Percentiles rank a stretch among this genome's conserved stretches.
These are phyloP conservation scores for Ilyonectria sp. DNA, from an alignment of 2,329 filamentous ascomycete species.

Conservation along the genomic window DNA sequence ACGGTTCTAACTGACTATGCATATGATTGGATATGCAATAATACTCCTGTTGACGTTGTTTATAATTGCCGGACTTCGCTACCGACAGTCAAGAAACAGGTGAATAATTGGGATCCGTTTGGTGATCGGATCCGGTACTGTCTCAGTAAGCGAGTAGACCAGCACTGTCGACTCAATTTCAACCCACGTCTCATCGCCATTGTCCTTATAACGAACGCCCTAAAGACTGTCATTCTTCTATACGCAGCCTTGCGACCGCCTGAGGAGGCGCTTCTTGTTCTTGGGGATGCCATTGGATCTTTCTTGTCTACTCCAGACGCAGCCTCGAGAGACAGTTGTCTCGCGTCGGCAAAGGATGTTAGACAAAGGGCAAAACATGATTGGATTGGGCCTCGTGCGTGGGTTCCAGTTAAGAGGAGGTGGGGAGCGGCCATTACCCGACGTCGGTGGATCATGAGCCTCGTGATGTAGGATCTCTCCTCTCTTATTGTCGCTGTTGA, in stretches of 20 bases:
- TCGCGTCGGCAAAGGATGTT: constrained; percentile 10
- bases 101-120: constrained; percentile 19
- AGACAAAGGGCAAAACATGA: background rate
- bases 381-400: constrained; percentile 7
- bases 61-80: background rate
- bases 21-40: constrained; percentile 22
- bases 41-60: no score
- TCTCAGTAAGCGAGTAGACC: constrained; percentile 13
- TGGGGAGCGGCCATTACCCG: constrained; percentile 21
- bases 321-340: constrained; percentile 19
- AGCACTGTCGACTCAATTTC: constrained; percentile 23
- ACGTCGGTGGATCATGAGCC: constrained; percentile 20
- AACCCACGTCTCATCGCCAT: constrained; percentile 1
- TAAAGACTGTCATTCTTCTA: constrained; percentile 20
- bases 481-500: background rate
- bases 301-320: constrained; percentile 15
- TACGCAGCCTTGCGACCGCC: constrained; percentile 17
- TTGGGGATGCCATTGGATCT: constrained; percentile 30
- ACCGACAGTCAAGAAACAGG: background rate
- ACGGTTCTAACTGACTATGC: background rate
- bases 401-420: background rate
- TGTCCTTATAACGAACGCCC: constrained; percentile 15
- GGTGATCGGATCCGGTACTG: constrained; percentile 8
- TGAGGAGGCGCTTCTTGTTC: constrained; percentile 15
- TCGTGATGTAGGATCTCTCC: constrained; percentile 3